These are phyloP conservation scores for Fusarium nelsonii DNA, from an alignment of 2,329 filamentous ascomycete species.

Conservation along the genomic window DNA sequence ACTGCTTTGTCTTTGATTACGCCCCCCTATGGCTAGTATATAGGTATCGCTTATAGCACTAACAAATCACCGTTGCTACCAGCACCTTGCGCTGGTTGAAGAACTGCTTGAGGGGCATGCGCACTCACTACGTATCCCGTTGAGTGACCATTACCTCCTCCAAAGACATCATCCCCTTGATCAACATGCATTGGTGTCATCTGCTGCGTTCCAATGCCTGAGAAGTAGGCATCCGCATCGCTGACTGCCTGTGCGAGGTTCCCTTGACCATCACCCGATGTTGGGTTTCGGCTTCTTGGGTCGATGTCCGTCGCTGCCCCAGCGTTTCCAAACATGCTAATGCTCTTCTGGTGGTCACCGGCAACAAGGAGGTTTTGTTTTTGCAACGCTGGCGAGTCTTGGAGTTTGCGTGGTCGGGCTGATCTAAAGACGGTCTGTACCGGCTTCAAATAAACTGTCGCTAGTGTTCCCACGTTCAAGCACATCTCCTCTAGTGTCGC, in stretches of 20 bases:
- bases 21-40: constrained; percentile 36
- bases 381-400: constrained; percentile 88
- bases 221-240: constrained; percentile 92
- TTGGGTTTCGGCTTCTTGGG: constrained; percentile 54
- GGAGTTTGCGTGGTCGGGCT: constrained; percentile 81
- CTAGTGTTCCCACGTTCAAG: constrained; percentile 93
- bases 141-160: constrained; percentile 66
- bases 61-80: constrained; percentile 79
- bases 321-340: constrained; percentile 68
- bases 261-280: constrained; percentile 49
- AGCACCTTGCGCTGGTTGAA: constrained; percentile 74
- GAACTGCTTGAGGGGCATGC: constrained; percentile 80
- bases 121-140: constrained; percentile 82
- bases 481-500: constrained; percentile 96
- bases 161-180: constrained; percentile 71
- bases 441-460: constrained; percentile 97
- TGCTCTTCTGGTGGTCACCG: constrained; percentile 68
- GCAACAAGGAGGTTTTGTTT: constrained; percentile 70
- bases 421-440: constrained; percentile 96
- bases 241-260: constrained; percentile 79
- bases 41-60: constrained; percentile 62
- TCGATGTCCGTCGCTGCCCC: constrained; percentile 65
- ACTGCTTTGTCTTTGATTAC: constrained; percentile 28
- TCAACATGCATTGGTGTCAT: constrained; percentile 79
- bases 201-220: constrained; percentile 77